phyloP scores from a whole-genome alignment of 2,329 filamentous ascomycete genomes.

The Fusarium vanettenii region DNA sequence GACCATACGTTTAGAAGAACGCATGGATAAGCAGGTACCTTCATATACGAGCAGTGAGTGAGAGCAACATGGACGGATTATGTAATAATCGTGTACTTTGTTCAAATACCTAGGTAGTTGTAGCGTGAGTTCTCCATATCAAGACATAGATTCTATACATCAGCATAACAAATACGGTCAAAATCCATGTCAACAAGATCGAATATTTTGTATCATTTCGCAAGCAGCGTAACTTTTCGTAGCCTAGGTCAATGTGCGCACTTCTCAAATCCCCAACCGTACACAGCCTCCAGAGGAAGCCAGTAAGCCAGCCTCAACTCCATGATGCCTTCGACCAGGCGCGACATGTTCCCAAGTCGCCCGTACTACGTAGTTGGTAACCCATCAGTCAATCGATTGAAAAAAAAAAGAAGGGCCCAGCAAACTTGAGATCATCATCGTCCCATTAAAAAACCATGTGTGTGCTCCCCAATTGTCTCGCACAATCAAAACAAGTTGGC shows the following conservation, averaged over 20 bases:
- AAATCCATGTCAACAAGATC: neutral
- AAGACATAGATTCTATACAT: neutral
- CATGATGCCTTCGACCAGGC: neutral
- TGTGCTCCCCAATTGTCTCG: conserved; percentile 20
- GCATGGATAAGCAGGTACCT: neutral
- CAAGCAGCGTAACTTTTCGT: conserved; percentile 42
- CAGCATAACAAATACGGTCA: neutral
- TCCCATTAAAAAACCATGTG: conserved; percentile 29
- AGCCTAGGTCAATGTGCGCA: conserved; percentile 9
- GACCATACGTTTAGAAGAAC: neutral
- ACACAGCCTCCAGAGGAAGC: neutral
- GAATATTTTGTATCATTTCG: conserved; percentile 37
- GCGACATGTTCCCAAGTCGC: neutral
- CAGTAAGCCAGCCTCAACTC: neutral
- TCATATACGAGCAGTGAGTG: neutral
- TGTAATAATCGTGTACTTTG: neutral
- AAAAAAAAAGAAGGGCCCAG: neutral
- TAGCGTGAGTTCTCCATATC: too few relatives aligned
- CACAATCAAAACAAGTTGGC: conserved; percentile 28
- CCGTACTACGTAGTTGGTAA: neutral
- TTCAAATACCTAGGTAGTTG: neutral
- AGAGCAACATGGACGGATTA: neutral
- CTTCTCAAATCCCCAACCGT: neutral
- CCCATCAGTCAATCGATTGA: neutral
- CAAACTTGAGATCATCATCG: conserved; percentile 12